Base-by-base conservation (phyloP, 257 asterid species). In the Solanum megistacrolobum region DNA sequence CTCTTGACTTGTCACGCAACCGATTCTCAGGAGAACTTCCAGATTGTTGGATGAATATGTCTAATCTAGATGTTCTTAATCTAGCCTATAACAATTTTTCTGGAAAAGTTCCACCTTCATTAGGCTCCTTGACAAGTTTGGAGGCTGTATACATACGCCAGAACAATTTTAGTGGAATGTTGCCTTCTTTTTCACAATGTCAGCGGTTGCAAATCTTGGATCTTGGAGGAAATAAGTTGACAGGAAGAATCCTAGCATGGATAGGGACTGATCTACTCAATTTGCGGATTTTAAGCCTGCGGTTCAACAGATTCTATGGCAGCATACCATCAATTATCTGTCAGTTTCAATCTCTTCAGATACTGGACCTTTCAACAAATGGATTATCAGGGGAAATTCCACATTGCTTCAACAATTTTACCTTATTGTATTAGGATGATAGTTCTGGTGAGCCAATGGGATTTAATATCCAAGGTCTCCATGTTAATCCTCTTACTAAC, bases 171-270 rank as follows among this genome's bases (percentile, higher is more conserved):
- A 43, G 36, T 2, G 92, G 92, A 11, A 85, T 84, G 58, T 27
- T 89, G 34, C 91, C 91, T 18, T 75, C 74, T 3, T 41, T 86
- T 84, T 9, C 90, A 91, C 31, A 23, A 76, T 76, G 86, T 89
- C 29, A 65, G 8, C 2, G 0, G 7, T 12, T 91, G 69, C 91
- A 86, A 27, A n/a, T 91, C 85, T 32, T 92, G 89, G 92, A 91
- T 38, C 58, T 89, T 16, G 87, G 48, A 85, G 39, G 81, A 34
- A 84, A 84, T 62, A 84, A 62, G 25, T 62, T 84, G 29, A 62
- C n/a, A 20, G 87, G 16, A 23, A 60, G 34, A 21, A 83, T 83
- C 29, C 75, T 75, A 60, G 62, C 23, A 52, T 52, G n/a, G n/a
- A 16, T 52, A 52, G 62, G 62, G 62, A 2, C 62, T 52, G 62